These are phyloP conservation scores for Sporothrix dimorphospora DNA, from an alignment of 2,329 filamentous ascomycete species.

Conservation along the genomic window DNA sequence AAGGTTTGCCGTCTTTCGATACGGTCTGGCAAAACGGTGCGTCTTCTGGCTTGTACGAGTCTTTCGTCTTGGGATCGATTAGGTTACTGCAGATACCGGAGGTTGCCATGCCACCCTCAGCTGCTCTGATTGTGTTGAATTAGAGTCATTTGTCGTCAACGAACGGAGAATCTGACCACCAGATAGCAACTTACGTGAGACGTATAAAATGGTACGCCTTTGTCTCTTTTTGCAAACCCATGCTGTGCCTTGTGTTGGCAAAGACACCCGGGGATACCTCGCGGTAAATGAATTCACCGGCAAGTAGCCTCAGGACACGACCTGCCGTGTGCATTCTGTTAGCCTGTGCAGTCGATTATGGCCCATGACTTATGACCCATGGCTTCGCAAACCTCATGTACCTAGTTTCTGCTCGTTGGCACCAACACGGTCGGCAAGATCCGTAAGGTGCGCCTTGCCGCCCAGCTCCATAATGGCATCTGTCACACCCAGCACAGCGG, in stretches of 20 bases:
- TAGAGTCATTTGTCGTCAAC: too few species aligned
- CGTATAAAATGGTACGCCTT: neutral
- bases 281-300: conserved; percentile 4
- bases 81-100: neutral
- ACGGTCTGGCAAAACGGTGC: neutral
- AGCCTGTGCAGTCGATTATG: neutral
- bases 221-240: neutral
- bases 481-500: neutral
- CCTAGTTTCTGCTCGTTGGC: neutral
- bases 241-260: conserved; percentile 4
- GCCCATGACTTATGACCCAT: too few species aligned
- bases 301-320: neutral
- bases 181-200: neutral
- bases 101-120: neutral
- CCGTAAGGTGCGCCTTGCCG: neutral
- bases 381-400: neutral
- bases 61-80: neutral
- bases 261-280: neutral
- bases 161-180: too few species aligned
- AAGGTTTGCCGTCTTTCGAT: neutral
- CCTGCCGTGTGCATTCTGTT: neutral
- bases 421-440: neutral
- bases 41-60: neutral
- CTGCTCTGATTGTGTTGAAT: neutral
- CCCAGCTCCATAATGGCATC: neutral